Evolutionary conservation across 75 land plant genomes (phyloP).

Genomic region (Picea glauca): DNA sequence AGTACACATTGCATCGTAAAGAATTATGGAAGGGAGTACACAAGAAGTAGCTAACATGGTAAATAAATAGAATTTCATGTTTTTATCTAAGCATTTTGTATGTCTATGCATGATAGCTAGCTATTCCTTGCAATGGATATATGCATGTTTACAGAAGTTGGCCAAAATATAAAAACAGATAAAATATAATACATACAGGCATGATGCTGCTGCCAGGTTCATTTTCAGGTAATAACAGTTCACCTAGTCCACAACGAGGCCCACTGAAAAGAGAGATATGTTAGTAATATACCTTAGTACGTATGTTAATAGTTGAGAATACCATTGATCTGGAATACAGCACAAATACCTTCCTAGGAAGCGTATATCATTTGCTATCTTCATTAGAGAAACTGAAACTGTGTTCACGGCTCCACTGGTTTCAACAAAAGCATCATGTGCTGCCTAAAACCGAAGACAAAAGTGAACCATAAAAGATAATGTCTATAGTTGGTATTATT

Average conservation of each 20-base stretch:
- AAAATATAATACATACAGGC: conserved; percentile 41
- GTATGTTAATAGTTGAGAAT: not conserved
- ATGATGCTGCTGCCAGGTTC: conserved; percentile 99
- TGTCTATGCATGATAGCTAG: no score
- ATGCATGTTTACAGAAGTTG: no score
- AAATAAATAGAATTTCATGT: no score
- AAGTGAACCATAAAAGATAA: not conserved
- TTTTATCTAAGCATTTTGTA: no score
- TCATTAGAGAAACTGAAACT: no score
- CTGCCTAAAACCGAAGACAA: conserved; percentile 51
- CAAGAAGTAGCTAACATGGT: no score
- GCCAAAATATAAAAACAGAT: no score
- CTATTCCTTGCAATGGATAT: no score
- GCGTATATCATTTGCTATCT: conserved; percentile 25
- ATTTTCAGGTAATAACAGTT: conserved; percentile 91
- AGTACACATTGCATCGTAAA: no score
- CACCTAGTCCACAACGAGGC: conserved; percentile 97
- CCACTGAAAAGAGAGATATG: conserved; percentile 49
- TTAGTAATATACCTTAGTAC: not conserved
- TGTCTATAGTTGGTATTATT: not conserved
- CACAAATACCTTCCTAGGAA: conserved; percentile 81
- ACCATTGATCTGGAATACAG: not conserved
- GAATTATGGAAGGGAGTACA: no score
- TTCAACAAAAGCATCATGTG: conserved; percentile 98
- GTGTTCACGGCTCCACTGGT: conserved; percentile 9